A percentile compares a stretch with the other conserved stretches of the same genome.
These are phyloP conservation scores for Emmonsiellopsis sp. DNA, from an alignment of 2,329 filamentous ascomycete genomes.

Conservation along the genomic window DNA sequence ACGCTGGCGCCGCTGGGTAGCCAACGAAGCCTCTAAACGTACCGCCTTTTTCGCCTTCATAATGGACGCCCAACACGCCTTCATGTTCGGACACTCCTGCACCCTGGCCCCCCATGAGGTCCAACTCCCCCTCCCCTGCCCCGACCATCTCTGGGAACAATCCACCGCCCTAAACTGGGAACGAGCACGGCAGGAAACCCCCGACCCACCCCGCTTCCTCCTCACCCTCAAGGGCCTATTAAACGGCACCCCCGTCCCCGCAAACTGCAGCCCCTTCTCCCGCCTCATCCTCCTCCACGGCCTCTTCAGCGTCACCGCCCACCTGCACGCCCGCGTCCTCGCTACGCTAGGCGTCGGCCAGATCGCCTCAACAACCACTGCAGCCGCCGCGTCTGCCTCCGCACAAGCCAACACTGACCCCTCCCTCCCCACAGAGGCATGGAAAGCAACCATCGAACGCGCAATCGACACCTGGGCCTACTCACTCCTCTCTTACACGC, in stretches of 20 bases:
- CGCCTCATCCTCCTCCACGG: constrained; percentile 20
- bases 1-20: constrained; percentile 19
- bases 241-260: constrained; percentile 14
- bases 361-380: neutral
- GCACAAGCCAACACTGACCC: constrained; percentile 7
- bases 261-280: constrained; percentile 16
- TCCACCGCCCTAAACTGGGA: constrained; percentile 15
- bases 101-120: constrained; percentile 20
- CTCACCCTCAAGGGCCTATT: constrained; percentile 16
- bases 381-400: constrained; percentile 1
- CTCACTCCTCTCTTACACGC: constrained; percentile 17
- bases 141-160: constrained; percentile 19
- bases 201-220: constrained; percentile 17
- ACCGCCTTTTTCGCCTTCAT: constrained; percentile 22
- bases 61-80: constrained; percentile 23
- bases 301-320: constrained; percentile 19
- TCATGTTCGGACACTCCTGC: constrained; percentile 21
- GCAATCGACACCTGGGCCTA: constrained; percentile 22
- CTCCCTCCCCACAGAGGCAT: constrained; percentile 12
- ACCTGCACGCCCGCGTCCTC: constrained; percentile 17
- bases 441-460: constrained; percentile 19
- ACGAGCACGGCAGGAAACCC: constrained; percentile 10
- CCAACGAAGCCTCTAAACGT: constrained; percentile 18
- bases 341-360: constrained; percentile 15
- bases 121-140: constrained; percentile 18